Percentiles rank a stretch among this genome's conserved stretches.
phyloP scores from a whole-genome alignment of 257 asterid species.

The Schizonepeta tenuifolia region DNA sequence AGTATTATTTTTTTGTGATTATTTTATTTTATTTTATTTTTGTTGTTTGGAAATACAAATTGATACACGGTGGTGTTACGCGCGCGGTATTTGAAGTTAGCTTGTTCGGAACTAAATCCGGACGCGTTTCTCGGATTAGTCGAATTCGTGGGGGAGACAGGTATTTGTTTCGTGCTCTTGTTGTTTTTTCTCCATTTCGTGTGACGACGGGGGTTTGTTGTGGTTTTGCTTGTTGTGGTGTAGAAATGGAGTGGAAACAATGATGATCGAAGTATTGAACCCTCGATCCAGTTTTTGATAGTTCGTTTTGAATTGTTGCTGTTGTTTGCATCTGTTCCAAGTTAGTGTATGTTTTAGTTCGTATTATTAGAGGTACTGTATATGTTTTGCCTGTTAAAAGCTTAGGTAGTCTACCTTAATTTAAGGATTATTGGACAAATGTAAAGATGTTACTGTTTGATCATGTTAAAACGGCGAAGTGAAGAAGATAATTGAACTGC shows the following conservation, averaged over 20 bases:
- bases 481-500: neutral
- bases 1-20: neutral
- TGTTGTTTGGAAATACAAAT: neutral
- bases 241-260: conserved; percentile 21
- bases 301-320: neutral
- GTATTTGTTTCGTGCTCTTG: conserved; percentile 30
- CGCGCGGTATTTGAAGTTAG: conserved; percentile 17
- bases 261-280: conserved; percentile 1
- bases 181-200: neutral
- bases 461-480: conserved; percentile 7
- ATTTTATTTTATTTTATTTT: no score
- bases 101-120: conserved; percentile 28
- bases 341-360: conserved; percentile 18
- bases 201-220: neutral
- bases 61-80: conserved; percentile 13
- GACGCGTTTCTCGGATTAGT: conserved; percentile 23
- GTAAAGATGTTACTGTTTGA: conserved; percentile 1
- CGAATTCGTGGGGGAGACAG: conserved; percentile 36
- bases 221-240: neutral
- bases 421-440: neutral
- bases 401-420: conserved; percentile 21
- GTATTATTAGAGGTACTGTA: neutral
- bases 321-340: neutral
- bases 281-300: conserved; percentile 28
- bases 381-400: conserved; percentile 16